Base-by-base conservation (phyloP, 495 filamentous ascomycete species). In the Lophiostoma macrostomum region DNA sequence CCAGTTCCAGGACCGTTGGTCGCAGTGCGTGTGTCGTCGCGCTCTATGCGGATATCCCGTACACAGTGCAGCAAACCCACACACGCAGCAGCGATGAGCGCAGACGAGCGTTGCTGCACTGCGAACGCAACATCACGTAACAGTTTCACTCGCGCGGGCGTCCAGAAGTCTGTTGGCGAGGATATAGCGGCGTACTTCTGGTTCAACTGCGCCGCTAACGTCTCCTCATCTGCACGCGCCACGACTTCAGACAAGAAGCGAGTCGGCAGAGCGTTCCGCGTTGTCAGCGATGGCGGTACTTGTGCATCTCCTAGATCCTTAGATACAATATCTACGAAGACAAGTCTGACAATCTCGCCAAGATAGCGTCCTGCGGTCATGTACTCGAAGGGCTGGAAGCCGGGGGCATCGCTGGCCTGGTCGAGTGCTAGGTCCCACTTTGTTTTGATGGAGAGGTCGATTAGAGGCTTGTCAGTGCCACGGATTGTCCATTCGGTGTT, bases 401-500 rank as follows among this genome's bases (percentile, higher is more conserved):
- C 88, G 0, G 88, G 87, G 0, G 76, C 76, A 61, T 87, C 80
- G 62, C 82, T 82, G 10, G 79, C 78, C 7, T 56, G 59, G 54
- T 90, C 86, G 12, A 94, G 73, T 48, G 75, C 68, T 2, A 67
- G 53, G 60, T 94, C 88, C 87, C 87, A 91, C 42, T 74, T 76
- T 8, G 80, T 90, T 35, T 83, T 78, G 19, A 89, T 71, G 12
- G 81, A 73, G 11, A 85, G 74, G 30, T 82, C 79, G 18, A 73
- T 70, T 7, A 94, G 71, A 2, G 88, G 84, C 13, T 77, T 75
- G 8, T 80, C 77, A 2, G 86, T 80, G 6, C 88, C 88, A 3
- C 80, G 82, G 53, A 94, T 90, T 42, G 84, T 86, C 86, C 85
- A 90, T 68, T 94, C 88, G 1, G 88, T 94, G 69, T 94, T 93